Percentiles rank a stretch among this genome's conserved stretches.
Conservation (phyloP, 345 rosid species). For the Populus davidiana region DNA sequence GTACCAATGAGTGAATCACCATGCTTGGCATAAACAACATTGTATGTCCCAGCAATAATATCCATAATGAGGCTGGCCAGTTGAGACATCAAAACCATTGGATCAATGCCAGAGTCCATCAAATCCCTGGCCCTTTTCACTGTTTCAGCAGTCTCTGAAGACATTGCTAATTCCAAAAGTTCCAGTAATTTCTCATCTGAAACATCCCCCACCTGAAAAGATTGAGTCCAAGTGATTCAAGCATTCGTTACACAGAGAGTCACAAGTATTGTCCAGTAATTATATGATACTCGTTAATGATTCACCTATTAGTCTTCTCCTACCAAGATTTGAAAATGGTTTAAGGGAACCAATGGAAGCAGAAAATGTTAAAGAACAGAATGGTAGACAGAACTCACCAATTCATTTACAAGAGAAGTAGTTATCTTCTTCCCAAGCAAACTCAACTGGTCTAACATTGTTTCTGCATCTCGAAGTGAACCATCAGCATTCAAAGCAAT, state of each 20-base stretch:
- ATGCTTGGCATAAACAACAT: slow-evolving; percentile 42
- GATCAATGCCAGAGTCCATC: slow-evolving; percentile 92
- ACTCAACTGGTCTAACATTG: slow-evolving; percentile 95
- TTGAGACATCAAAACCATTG: slow-evolving; percentile 94
- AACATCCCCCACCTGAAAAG: slow-evolving; percentile 81
- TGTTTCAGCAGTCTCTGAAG: slow-evolving; percentile 89
- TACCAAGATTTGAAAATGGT: neutral
- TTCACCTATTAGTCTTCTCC: neutral
- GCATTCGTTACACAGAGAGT: neutral
- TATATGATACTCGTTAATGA: neutral
- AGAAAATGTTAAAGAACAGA: neutral
- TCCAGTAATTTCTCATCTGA: slow-evolving; percentile 90
- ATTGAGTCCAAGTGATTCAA: slow-evolving; percentile 13
- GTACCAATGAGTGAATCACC: slow-evolving; percentile 53
- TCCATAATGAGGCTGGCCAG: slow-evolving; percentile 97
- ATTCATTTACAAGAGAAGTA: slow-evolving; percentile 79
- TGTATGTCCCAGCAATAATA: slow-evolving; percentile 88
- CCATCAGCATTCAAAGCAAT: slow-evolving; percentile 94
- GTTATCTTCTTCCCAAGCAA: slow-evolving; percentile 89
- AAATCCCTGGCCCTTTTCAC: slow-evolving; percentile 92
- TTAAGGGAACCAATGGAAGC: neutral
- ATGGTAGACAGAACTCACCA: slow-evolving; percentile 54
- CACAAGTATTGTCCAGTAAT: neutral
- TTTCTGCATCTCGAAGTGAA: slow-evolving; percentile 96
- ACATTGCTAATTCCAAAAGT: slow-evolving; percentile 90